Evolutionary conservation across 139 green algal species (phyloP).

Genomic region (Eudorina sp.): DNA sequence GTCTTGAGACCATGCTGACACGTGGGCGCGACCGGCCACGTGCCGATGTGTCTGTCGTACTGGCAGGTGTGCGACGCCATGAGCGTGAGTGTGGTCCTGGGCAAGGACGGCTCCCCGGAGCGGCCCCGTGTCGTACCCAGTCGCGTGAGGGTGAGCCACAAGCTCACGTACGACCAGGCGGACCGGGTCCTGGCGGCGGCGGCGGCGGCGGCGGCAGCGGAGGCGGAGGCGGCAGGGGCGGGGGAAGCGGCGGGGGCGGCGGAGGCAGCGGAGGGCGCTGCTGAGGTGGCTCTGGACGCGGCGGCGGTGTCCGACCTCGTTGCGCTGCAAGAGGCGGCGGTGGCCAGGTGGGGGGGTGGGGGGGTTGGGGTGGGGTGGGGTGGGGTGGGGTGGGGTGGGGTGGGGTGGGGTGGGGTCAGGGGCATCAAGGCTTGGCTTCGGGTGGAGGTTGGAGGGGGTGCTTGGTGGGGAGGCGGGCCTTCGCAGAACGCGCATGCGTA

Average conservation of each 20-base stretch:
- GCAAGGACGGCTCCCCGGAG: constrained; percentile 69
- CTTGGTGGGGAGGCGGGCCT: too few species aligned
- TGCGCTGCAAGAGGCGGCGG: constrained; percentile 51
- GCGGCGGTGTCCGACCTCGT: constrained; percentile 46
- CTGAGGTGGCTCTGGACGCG: neutral
- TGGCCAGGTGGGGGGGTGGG: constrained; percentile 13
- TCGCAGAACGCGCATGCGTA: too few species aligned
- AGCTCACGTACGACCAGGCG: constrained; percentile 84
- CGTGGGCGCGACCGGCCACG: too few species aligned
- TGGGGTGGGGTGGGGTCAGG: too few species aligned
- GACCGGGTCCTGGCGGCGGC: constrained; percentile 73
- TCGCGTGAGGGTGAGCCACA: constrained; percentile 65
- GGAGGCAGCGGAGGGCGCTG: neutral
- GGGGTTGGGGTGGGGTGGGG: neutral
- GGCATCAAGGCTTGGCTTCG: too few species aligned
- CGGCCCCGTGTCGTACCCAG: constrained; percentile 58
- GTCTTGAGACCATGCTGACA: too few species aligned
- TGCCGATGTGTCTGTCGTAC: too few species aligned
- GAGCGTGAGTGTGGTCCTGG: constrained; percentile 71
- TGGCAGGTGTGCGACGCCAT: constrained; percentile 66
- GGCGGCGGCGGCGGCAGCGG: neutral
- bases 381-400: neutral
- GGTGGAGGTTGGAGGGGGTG: too few species aligned
- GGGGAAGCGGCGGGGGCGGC: neutral
- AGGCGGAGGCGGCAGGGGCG: too few species aligned